Conservation (phyloP, 768 basidiomycete species). For the Pisolithus sp. region DNA sequence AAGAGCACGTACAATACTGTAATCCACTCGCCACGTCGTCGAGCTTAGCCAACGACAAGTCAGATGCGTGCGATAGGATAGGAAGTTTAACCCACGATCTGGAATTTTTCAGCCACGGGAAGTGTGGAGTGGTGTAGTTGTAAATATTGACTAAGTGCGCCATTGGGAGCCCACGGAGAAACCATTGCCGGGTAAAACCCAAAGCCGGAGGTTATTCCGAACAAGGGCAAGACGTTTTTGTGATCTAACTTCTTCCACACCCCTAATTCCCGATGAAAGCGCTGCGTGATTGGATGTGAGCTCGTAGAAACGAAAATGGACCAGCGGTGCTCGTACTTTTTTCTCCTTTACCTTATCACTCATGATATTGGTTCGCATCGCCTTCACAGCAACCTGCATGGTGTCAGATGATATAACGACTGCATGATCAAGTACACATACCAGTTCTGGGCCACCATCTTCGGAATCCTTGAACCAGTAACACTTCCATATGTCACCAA, state of each 20-base stretch:
- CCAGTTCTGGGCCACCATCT: neutral
- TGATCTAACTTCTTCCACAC: slow-evolving; percentile 25
- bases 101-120: slow-evolving; percentile 1
- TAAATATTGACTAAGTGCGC: slow-evolving; percentile 16
- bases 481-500: neutral
- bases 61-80: slow-evolving; percentile 14
- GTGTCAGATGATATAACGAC: neutral
- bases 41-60: slow-evolving; percentile 10
- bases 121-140: neutral
- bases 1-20: slow-evolving; percentile 7
- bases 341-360: slow-evolving; percentile 1
- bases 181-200: slow-evolving; percentile 20
- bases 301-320: neutral
- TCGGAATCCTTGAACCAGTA: neutral
- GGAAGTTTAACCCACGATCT: slow-evolving; percentile 8
- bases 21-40: slow-evolving; percentile 11
- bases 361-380: slow-evolving; percentile 6
- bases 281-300: neutral
- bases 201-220: slow-evolving; percentile 21
- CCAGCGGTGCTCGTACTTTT: neutral
- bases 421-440: neutral
- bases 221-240: slow-evolving; percentile 22
- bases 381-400: slow-evolving; percentile 21
- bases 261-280: slow-evolving; percentile 22
- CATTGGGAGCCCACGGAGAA: slow-evolving; percentile 27